Evolutionary conservation across 345 rosid genomes (phyloP).

Genomic region (Hibiscus syriacus): DNA sequence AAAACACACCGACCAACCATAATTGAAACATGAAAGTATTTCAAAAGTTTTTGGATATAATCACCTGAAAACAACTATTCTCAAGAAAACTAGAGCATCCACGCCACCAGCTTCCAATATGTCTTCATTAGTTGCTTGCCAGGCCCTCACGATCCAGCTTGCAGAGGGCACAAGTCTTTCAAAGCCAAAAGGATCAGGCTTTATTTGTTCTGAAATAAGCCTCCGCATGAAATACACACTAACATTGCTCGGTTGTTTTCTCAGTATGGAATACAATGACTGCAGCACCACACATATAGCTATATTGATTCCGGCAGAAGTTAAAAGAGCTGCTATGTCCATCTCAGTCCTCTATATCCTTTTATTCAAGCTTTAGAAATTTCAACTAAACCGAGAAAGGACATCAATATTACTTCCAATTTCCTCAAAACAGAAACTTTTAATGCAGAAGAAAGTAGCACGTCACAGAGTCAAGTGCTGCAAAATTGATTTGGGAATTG

Average conservation of each 20-base stretch:
- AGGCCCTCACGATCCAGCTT: constrained; percentile 80
- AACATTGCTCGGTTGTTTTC: constrained; percentile 71
- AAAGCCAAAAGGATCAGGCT: constrained; percentile 38
- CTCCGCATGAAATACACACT: constrained; percentile 69
- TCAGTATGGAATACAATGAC: constrained; percentile 59
- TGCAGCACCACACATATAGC: constrained; percentile 58
- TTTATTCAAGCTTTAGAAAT: no score
- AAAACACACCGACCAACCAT: constrained; percentile 6
- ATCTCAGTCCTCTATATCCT: constrained; percentile 27
- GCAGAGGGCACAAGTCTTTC: constrained; percentile 88
- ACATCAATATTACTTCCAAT: constrained; percentile 6
- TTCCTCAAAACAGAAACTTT: background rate
- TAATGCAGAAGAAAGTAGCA: background rate
- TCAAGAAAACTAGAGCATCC: constrained; percentile 77
- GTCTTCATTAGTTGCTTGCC: constrained; percentile 80
- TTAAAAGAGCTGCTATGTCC: constrained; percentile 64
- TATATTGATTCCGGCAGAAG: constrained; percentile 81
- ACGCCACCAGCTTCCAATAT: constrained; percentile 63
- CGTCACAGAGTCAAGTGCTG: background rate
- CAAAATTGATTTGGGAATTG: background rate
- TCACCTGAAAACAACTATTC: constrained; percentile 76
- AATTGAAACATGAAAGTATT: background rate
- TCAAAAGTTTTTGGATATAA: background rate
- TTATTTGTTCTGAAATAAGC: constrained; percentile 35
- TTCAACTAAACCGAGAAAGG: constrained; percentile 11